These are phyloP conservation scores for Blastobotrys ciferrii DNA, from an alignment of 1,139 yeast genomes.

Conservation along the genomic window DNA sequence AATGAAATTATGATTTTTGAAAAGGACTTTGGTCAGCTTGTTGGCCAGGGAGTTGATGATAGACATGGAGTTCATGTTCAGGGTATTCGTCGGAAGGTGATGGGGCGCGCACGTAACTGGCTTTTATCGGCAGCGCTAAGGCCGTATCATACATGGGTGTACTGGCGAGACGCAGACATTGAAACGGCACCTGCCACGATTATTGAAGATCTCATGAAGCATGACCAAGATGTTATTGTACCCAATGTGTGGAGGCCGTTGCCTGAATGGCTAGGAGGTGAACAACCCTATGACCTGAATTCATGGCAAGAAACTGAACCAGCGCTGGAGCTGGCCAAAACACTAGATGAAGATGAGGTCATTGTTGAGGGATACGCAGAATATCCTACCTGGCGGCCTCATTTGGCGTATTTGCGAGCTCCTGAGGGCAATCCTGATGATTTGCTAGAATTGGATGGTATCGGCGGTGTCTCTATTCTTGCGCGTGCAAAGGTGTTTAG, in stretches of 20 bases:
- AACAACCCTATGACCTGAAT: constrained; percentile 87
- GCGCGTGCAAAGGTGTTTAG: constrained; percentile 77
- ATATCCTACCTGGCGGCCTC: constrained; percentile 91
- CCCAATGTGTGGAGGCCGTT: constrained; percentile 93
- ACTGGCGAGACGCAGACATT: constrained; percentile 75
- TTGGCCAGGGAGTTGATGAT: constrained; percentile 80
- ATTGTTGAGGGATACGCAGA: constrained; percentile 92
- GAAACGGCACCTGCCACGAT: constrained; percentile 60
- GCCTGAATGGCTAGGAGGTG: constrained; percentile 85
- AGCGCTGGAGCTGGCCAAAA: constrained; percentile 71
- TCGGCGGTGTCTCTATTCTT: constrained; percentile 86
- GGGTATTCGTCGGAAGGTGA: constrained; percentile 65
- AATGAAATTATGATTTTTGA: constrained; percentile 44
- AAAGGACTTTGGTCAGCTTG: constrained; percentile 66
- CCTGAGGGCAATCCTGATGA: constrained; percentile 84
- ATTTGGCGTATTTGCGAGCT: constrained; percentile 78
- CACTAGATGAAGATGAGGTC: constrained; percentile 80
- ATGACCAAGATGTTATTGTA: constrained; percentile 64
- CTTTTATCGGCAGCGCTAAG: constrained; percentile 56
- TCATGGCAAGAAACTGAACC: constrained; percentile 91
- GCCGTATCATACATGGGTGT: constrained; percentile 72
- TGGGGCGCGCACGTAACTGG: constrained; percentile 77
- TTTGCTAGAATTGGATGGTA: constrained; percentile 85
- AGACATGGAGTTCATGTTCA: constrained; percentile 73
- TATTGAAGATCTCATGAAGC: constrained; percentile 64